phyloP scores from a whole-genome alignment of 2,329 filamentous ascomycete species.

The Alternaria triticimaculans region DNA sequence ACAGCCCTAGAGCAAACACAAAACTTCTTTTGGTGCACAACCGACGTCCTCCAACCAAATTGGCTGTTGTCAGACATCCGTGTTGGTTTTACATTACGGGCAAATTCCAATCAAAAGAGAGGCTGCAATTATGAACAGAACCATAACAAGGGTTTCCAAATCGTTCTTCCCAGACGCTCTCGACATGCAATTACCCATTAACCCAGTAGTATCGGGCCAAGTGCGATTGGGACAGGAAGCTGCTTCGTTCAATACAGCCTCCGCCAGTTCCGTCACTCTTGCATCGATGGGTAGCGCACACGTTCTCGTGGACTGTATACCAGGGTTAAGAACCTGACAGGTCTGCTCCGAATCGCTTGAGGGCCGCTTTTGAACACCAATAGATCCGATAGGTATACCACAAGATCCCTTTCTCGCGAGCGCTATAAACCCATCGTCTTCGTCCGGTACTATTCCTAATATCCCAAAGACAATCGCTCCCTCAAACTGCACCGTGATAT shows the following conservation, averaged over 20 bases:
- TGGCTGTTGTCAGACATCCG: not conserved
- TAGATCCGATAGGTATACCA: not conserved
- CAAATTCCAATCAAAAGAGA: not conserved
- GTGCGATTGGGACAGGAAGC: accelerated
- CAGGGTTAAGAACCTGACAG: not conserved
- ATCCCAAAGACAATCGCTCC: accelerated
- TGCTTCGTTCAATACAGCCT: not conserved
- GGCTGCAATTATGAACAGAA: not conserved
- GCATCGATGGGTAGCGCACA: not conserved
- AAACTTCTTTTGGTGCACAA: not conserved
- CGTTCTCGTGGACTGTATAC: not conserved
- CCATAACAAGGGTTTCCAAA: not conserved
- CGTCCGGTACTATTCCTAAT: accelerated
- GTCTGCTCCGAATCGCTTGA: accelerated
- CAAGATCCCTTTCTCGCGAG: not conserved
- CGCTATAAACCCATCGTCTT: accelerated
- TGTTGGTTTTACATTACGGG: not conserved
- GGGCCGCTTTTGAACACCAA: not conserved
- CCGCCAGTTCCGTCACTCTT: accelerated
- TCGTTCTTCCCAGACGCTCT: not conserved
- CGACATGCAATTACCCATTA: not conserved
- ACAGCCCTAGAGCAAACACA: not conserved
- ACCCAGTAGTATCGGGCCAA: not conserved
- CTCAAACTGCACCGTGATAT: accelerated
- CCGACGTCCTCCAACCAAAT: not conserved